A percentile compares a stretch with the other conserved stretches of the same genome.
Evolutionary conservation across 371 early-diverging fungal genomes (phyloP).

Genomic region (Mucor lusitanicus): DNA sequence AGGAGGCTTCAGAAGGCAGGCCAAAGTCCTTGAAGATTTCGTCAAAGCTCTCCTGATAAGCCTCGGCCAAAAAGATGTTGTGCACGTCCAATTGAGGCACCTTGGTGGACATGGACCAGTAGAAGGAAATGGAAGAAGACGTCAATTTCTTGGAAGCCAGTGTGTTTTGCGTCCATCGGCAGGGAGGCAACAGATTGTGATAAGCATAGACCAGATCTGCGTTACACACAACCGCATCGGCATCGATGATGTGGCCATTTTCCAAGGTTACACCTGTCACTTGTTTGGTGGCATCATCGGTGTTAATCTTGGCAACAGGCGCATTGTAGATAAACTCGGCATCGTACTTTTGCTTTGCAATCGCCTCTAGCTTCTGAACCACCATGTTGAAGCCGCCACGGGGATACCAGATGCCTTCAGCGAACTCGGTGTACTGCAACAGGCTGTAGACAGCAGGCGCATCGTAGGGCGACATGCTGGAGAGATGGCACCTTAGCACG

Average conservation of each 20-base stretch:
- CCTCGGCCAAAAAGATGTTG: constrained; percentile 65
- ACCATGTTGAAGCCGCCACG: constrained; percentile 66
- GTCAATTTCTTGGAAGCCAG: constrained; percentile 52
- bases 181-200: constrained; percentile 55
- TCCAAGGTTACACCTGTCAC: constrained; percentile 60
- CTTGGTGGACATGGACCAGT: constrained; percentile 59
- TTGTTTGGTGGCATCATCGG: constrained; percentile 19
- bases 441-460: constrained; percentile 67
- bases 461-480: constrained; percentile 70
- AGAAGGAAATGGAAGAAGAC: constrained; percentile 63
- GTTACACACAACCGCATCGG: constrained; percentile 68
- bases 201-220: constrained; percentile 65
- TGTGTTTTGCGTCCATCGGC: constrained; percentile 41
- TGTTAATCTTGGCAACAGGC: constrained; percentile 53
- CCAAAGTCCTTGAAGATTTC: constrained; percentile 54
- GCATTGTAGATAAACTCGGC: constrained; percentile 50
- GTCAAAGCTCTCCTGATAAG: constrained; percentile 62
- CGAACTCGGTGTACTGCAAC: constrained; percentile 63
- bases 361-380: constrained; percentile 49
- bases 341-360: constrained; percentile 52
- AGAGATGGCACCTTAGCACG: not conserved
- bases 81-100: constrained; percentile 58
- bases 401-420: constrained; percentile 71
- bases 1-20: constrained; percentile 56
- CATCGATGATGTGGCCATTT: constrained; percentile 45